phyloP scores from a whole-genome alignment of 2,329 filamentous ascomycete genomes.

The Madurella fahalii region DNA sequence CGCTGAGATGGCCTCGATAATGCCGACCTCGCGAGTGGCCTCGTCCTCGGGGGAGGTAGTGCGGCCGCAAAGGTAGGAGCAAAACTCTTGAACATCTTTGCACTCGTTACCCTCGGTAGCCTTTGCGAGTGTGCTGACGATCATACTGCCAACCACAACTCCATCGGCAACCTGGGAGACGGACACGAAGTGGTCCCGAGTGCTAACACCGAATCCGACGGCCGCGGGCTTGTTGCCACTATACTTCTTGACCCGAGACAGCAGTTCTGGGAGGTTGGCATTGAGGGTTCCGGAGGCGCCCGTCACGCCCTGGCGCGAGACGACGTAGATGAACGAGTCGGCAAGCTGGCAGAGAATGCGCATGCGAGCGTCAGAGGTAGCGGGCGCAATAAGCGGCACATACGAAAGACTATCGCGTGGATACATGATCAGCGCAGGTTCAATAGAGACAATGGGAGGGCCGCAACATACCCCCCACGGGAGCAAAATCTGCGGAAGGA shows the following conservation, averaged over 20 bases:
- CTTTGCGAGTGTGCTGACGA: slow-evolving; percentile 74
- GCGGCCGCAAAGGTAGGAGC: slow-evolving; percentile 61
- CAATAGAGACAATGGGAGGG: neutral
- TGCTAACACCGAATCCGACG: slow-evolving; percentile 95
- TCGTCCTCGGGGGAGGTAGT: slow-evolving; percentile 33
- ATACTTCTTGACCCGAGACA: slow-evolving; percentile 84
- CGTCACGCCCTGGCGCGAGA: slow-evolving; percentile 91
- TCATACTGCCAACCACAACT: slow-evolving; percentile 94
- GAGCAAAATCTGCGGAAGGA: slow-evolving; percentile 84
- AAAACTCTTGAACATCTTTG: slow-evolving; percentile 80
- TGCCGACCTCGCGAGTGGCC: slow-evolving; percentile 61
- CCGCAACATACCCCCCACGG: slow-evolving; percentile 59
- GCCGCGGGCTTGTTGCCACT: slow-evolving; percentile 87
- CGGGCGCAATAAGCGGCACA: slow-evolving; percentile 91
- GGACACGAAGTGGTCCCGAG: slow-evolving; percentile 84
- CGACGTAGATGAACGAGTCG: slow-evolving; percentile 98
- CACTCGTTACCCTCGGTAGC: slow-evolving; percentile 62
- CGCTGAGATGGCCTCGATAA: slow-evolving; percentile 63
- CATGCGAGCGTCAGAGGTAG: slow-evolving; percentile 90
- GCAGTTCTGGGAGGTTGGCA: slow-evolving; percentile 72
- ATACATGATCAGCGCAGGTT: slow-evolving; percentile 3
- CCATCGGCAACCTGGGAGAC: slow-evolving; percentile 83
- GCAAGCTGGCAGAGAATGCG: slow-evolving; percentile 93
- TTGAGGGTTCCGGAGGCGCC: slow-evolving; percentile 83
- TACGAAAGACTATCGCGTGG: slow-evolving; percentile 67